phyloP scores from a whole-genome alignment of 768 basidiomycete species.

The Collybia nuda region DNA sequence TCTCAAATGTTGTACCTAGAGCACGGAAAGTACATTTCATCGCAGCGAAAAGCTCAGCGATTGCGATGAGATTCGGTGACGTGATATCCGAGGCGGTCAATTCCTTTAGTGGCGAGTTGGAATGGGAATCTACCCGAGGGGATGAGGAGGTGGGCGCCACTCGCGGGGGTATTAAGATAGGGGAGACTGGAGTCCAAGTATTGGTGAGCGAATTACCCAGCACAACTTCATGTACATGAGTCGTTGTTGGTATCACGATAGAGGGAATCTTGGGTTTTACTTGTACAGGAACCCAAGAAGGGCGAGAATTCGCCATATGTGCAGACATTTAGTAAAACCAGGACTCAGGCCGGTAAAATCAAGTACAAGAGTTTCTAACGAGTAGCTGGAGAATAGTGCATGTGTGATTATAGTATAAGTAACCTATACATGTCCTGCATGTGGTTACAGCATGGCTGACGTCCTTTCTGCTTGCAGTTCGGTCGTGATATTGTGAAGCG shows the following conservation, averaged over 20 bases:
- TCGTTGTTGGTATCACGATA: constrained; percentile 23
- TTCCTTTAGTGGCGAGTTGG: background rate
- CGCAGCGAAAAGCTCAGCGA: constrained; percentile 43
- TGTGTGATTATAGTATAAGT: background rate
- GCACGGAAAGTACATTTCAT: constrained; percentile 43
- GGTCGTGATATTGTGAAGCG: too few relatives aligned
- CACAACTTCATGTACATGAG: background rate
- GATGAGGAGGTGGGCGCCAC: background rate
- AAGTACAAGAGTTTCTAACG: background rate
- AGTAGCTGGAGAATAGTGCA: background rate
- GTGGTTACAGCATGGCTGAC: constrained; percentile 4
- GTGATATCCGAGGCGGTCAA: constrained; percentile 18
- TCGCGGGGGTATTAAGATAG: constrained; percentile 1
- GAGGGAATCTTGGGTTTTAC: constrained; percentile 19
- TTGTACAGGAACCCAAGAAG: constrained; percentile 3
- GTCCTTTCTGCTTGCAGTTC: too few relatives aligned
- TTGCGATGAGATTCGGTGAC: constrained; percentile 38
- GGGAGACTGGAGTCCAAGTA: constrained; percentile 5
- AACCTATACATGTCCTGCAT: background rate
- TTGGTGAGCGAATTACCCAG: constrained; percentile 1
- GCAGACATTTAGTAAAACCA: constrained; percentile 4
- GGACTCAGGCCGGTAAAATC: background rate
- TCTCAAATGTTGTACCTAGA: constrained; percentile 43
- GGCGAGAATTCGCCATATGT: constrained; percentile 5
- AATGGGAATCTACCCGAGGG: background rate